Evolutionary conservation across 305 asterid species (phyloP), one percentile per base, ranked within the genome.

Genomic region (Fraxinus xanthoxyloides): DNA sequence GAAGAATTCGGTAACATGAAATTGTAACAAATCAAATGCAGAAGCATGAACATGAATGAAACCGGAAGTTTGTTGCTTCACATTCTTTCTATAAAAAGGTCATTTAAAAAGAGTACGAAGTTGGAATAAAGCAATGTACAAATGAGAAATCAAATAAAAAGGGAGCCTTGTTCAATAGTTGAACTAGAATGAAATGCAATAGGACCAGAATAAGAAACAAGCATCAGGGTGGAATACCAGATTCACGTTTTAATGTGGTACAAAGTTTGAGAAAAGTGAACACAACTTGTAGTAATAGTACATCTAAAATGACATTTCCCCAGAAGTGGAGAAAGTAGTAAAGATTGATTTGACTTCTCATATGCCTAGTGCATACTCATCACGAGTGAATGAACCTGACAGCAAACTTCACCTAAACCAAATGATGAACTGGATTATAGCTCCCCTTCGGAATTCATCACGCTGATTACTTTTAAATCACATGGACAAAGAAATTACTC

Each of bases 101-200:
- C 34, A 31, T 69, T 76, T 17, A 17, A 51, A 38, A 26, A 78
- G 26, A 67, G 5, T 31, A 13, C 70, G 35, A 80, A 21, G 81
- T 28, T 17, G 72, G 67, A 46, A 51, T 70, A 80, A 15, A 23
- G 36, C 73, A 77, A 23, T 61, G 80, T 43, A 3, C 28, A 65
- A 69, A 80, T 7, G 59, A 79, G 54, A 82, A 34, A 65, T 31
- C 7, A 59, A 74, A 56, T n/a, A 73, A 86, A 77, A 86, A 36
- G 46, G 19, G 48, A 31, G 28, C 77, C 54, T 38, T 36, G 48
- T 83, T 63, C 35, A 83, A 78, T 80, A 34, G 77, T 34, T 56
- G 12, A 40, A 72, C 43, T 35, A 26, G 23, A 77, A 67, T 21
- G 63, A 79, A 26, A 56, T 43, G 78, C 72, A 34, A 76, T 61